Evolutionary conservation across 805 yeast genomes (phyloP).

Genomic region (Phaffomyces thermotolerans): DNA sequence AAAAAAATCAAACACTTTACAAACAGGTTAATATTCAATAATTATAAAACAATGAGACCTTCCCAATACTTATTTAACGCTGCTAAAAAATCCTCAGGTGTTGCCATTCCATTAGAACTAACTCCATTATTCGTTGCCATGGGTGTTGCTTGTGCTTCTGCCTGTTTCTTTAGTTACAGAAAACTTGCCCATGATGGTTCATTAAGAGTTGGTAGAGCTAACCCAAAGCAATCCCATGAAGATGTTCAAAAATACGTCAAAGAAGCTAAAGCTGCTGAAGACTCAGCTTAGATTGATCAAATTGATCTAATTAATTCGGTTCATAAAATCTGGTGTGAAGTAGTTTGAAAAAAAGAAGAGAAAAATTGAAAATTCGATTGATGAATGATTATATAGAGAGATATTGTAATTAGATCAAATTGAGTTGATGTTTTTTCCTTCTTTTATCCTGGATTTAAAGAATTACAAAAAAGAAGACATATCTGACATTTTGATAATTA

Average conservation of each 20-base stretch:
- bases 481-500: neutral
- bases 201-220: constrained; percentile 41
- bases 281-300: constrained; percentile 6
- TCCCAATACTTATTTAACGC: constrained; percentile 39
- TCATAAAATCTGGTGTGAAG: too few relatives aligned
- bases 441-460: too few relatives aligned
- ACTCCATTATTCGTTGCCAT: constrained; percentile 52
- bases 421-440: too few relatives aligned
- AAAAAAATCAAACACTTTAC: neutral
- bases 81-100: constrained; percentile 31
- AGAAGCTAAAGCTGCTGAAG: constrained; percentile 8
- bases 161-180: constrained; percentile 44
- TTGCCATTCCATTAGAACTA: constrained; percentile 44
- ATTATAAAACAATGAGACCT: constrained; percentile 36
- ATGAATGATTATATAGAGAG: too few relatives aligned
- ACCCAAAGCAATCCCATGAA: constrained; percentile 31
- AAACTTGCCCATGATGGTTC: constrained; percentile 42
- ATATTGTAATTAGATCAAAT: too few relatives aligned
- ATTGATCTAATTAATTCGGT: too few relatives aligned
- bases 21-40: neutral
- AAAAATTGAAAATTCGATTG: too few relatives aligned
- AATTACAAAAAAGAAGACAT: too few relatives aligned
- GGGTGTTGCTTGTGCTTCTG: constrained; percentile 45
- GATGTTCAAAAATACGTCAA: constrained; percentile 22
- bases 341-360: too few relatives aligned